Evolutionary conservation across 495 filamentous ascomycete species (phyloP).

Genomic region (Hypoxylon subgilvum): DNA sequence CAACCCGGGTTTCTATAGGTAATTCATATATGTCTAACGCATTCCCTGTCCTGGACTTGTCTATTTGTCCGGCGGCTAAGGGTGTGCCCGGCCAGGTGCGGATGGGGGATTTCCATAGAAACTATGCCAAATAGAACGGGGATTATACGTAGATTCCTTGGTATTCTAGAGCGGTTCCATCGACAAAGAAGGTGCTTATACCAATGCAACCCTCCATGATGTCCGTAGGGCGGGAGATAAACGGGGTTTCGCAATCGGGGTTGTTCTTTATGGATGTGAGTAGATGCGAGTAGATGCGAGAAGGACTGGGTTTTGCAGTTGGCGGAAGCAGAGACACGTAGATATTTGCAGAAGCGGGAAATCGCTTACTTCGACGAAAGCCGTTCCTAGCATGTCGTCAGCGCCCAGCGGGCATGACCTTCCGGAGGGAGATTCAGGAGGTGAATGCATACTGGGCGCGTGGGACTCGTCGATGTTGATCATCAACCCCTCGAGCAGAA

Average conservation of each 20-base stretch:
- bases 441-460: not conserved
- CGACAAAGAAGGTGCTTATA: conserved; percentile 28
- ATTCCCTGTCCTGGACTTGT: not conserved
- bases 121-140: too few species aligned
- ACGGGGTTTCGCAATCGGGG: conserved; percentile 31
- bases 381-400: conserved; percentile 22
- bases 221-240: conserved; percentile 26
- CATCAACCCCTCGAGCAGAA: conserved; percentile 13
- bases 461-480: conserved; percentile 13
- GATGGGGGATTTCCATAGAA: conserved; percentile 4
- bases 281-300: conserved; percentile 7
- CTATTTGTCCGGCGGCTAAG: conserved; percentile 17
- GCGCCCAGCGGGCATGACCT: conserved; percentile 16
- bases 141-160: not conserved
- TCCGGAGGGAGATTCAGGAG: conserved; percentile 21
- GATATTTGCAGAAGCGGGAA: conserved; percentile 16
- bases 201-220: conserved; percentile 29
- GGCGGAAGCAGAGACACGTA: conserved; percentile 24
- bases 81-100: conserved; percentile 5
- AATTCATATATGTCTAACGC: not conserved
- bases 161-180: conserved; percentile 5
- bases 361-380: conserved; percentile 30
- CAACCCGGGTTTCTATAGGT: not conserved
- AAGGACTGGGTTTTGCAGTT: conserved; percentile 11
- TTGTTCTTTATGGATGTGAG: not conserved